Conservation (phyloP, 2,329 filamentous ascomycete genomes). For the Tolypocladium cylindrosporum region DNA sequence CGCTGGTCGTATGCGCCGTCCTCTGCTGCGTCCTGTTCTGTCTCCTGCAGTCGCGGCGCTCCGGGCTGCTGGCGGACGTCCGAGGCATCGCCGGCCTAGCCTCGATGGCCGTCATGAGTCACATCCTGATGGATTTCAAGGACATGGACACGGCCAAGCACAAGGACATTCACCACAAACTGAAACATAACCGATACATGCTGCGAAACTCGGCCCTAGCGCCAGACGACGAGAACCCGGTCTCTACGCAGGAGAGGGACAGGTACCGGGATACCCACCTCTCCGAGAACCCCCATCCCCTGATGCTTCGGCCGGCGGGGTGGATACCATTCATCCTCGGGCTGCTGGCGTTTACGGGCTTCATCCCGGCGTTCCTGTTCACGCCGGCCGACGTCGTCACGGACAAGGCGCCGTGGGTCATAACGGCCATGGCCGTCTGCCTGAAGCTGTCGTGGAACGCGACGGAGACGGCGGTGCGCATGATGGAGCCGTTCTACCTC, state of each 20-base stretch:
- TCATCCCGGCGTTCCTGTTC: slow-evolving; percentile 56
- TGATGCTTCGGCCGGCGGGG: slow-evolving; percentile 54
- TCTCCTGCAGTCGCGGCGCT: slow-evolving; percentile 51
- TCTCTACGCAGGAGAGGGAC: slow-evolving; percentile 30
- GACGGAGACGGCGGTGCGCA: slow-evolving; percentile 58
- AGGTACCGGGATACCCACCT: slow-evolving; percentile 39
- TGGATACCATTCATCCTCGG: slow-evolving; percentile 50
- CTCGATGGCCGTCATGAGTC: slow-evolving; percentile 63
- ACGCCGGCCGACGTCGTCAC: slow-evolving; percentile 42
- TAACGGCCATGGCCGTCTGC: slow-evolving; percentile 54
- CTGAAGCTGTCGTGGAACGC: slow-evolving; percentile 61
- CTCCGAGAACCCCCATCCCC: slow-evolving; percentile 54
- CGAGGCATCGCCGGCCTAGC: slow-evolving; percentile 65
- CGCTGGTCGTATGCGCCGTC: slow-evolving; percentile 46
- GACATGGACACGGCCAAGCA: slow-evolving; percentile 59
- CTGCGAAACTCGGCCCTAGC: slow-evolving; percentile 62
- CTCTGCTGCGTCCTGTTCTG: slow-evolving; percentile 49
- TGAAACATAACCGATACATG: slow-evolving; percentile 58
- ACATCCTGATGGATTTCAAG: slow-evolving; percentile 65
- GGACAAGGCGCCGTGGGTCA: slow-evolving; percentile 52
- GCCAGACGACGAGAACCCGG: slow-evolving; percentile 44
- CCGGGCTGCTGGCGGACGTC: slow-evolving; percentile 57
- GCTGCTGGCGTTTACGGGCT: slow-evolving; percentile 43
- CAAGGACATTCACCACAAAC: slow-evolving; percentile 54
- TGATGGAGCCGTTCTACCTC: slow-evolving; percentile 67